Conservation (phyloP, 768 basidiomycete species). For the Neoboletus brunneissimus region DNA sequence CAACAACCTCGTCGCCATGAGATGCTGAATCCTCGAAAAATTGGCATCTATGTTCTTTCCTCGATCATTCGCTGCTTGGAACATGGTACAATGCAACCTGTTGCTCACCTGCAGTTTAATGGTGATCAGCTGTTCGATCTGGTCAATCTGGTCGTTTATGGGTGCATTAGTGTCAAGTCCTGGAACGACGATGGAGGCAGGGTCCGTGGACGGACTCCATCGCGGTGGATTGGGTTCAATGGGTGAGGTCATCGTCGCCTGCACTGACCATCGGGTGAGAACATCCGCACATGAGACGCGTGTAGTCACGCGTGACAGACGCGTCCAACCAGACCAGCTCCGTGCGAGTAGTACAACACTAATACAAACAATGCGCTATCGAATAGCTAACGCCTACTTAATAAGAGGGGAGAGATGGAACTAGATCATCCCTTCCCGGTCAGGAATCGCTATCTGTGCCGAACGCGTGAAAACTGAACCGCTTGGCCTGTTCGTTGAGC, state of each 20-base stretch:
- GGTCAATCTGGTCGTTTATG: constrained; percentile 81
- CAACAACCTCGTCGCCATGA: constrained; percentile 74
- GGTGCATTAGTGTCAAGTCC: constrained; percentile 71
- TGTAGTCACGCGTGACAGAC: constrained; percentile 26
- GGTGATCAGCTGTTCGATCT: constrained; percentile 94
- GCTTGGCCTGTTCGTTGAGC: constrained; percentile 65
- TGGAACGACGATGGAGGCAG: constrained; percentile 61
- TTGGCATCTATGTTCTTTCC: constrained; percentile 86
- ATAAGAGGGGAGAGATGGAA: neutral
- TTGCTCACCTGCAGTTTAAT: constrained; percentile 75
- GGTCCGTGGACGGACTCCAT: constrained; percentile 67
- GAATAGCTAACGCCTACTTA: neutral
- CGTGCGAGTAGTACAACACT: neutral
- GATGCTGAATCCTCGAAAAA: constrained; percentile 84
- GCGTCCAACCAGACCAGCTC: neutral
- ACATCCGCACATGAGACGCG: constrained; percentile 5
- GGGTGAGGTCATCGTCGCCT: constrained; percentile 31
- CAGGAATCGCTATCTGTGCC: constrained; percentile 51
- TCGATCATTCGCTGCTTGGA: constrained; percentile 13
- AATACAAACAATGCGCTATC: neutral
- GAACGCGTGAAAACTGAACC: constrained; percentile 43
- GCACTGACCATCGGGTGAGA: neutral
- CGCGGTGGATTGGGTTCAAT: constrained; percentile 61
- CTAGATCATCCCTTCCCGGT: constrained; percentile 64
- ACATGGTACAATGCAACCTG: neutral